Percentiles rank a stretch among this genome's conserved stretches.
Conservation (phyloP, 345 rosid species). For the Aquilaria malaccensis region DNA sequence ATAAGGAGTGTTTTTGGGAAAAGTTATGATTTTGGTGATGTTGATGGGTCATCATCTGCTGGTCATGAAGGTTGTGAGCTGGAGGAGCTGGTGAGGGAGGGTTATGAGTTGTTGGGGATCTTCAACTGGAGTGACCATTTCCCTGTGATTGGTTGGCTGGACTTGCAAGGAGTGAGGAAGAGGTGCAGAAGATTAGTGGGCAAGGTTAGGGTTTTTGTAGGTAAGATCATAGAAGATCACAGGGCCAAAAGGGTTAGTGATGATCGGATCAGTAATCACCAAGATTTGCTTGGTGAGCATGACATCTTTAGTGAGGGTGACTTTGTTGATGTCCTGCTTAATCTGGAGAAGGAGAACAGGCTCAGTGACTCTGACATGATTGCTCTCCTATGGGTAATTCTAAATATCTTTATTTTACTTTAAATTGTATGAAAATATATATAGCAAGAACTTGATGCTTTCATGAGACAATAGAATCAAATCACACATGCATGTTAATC, state of each 20-base stretch:
- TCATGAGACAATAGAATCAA: too few relatives aligned
- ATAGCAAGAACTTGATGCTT: too few relatives aligned
- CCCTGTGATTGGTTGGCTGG: slow-evolving; percentile 56
- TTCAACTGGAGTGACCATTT: slow-evolving; percentile 91
- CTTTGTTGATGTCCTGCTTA: slow-evolving; percentile 78
- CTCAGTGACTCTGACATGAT: slow-evolving; percentile 63
- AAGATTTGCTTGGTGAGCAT: background rate
- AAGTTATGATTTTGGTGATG: slow-evolving; percentile 41
- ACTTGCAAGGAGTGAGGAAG: slow-evolving; percentile 71
- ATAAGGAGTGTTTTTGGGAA: slow-evolving; percentile 73
- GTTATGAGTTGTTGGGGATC: slow-evolving; percentile 59
- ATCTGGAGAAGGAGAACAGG: slow-evolving; percentile 45
- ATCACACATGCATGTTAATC: too few relatives aligned
- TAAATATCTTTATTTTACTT: background rate
- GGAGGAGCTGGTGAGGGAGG: slow-evolving; percentile 65
- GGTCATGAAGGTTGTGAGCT: slow-evolving; percentile 28
- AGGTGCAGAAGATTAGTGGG: slow-evolving; percentile 45
- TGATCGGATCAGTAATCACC: too few relatives aligned
- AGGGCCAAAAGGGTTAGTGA: slow-evolving; percentile 20
- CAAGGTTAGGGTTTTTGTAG: slow-evolving; percentile 56
- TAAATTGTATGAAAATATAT: background rate
- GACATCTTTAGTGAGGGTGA: slow-evolving; percentile 25
- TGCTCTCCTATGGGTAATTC: slow-evolving; percentile 76
- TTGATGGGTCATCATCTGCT: background rate
- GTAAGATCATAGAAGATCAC: slow-evolving; percentile 52